phyloP scores from a whole-genome alignment of 352 stramenopile species.

The Globisporangium echinulatum region DNA sequence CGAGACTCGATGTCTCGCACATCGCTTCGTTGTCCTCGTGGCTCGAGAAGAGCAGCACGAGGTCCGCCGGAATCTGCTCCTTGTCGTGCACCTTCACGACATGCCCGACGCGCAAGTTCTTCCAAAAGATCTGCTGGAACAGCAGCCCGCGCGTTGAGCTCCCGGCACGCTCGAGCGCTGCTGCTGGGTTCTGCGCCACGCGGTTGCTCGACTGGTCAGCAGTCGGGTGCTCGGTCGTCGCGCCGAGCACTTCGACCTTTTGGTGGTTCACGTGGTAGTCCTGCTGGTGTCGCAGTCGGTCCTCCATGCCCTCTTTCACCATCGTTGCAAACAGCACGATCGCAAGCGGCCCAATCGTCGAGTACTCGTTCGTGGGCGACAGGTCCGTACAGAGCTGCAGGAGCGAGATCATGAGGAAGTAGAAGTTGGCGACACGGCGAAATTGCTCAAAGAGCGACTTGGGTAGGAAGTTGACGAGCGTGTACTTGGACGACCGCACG shows the following conservation, averaged over 20 bases:
- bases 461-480: slow-evolving; percentile 91
- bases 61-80: slow-evolving; percentile 88
- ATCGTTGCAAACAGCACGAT: slow-evolving; percentile 80
- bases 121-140: slow-evolving; percentile 79
- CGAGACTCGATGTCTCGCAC: slow-evolving; percentile 79
- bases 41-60: slow-evolving; percentile 87
- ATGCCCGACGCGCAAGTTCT: slow-evolving; percentile 81
- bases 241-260: slow-evolving; percentile 40
- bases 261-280: slow-evolving; percentile 71
- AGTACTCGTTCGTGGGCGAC: slow-evolving; percentile 86
- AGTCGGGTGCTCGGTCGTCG: slow-evolving; percentile 10
- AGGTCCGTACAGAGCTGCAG: slow-evolving; percentile 90
- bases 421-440: slow-evolving; percentile 93
- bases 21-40: slow-evolving; percentile 62
- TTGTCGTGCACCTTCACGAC: slow-evolving; percentile 85
- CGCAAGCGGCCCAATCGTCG: slow-evolving; percentile 71
- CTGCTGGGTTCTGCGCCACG: slow-evolving; percentile 4
- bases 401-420: slow-evolving; percentile 94
- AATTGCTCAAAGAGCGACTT: slow-evolving; percentile 96
- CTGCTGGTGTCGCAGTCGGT: slow-evolving; percentile 61
- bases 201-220: slow-evolving; percentile 13
- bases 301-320: slow-evolving; percentile 83
- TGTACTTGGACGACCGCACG: slow-evolving; percentile 93
- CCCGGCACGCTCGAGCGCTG: not conserved
- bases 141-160: slow-evolving; percentile 6